These are phyloP conservation scores for Anthracocystis walkeri DNA, from an alignment of 1,284 basidiomycete genomes.

Conservation along the genomic window DNA sequence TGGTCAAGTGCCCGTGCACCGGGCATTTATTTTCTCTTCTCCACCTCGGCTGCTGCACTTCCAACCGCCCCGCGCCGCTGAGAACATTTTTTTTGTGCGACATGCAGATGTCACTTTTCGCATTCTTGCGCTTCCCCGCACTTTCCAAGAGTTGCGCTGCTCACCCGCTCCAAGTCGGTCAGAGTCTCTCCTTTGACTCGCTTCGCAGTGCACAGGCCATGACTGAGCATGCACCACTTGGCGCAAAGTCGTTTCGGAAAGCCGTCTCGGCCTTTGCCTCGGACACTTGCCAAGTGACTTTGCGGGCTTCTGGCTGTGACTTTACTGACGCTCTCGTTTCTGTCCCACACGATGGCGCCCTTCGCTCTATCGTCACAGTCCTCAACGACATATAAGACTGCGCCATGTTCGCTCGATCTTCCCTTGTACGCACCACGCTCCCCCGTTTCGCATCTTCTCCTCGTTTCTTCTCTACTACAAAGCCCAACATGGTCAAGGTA, in stretches of 20 bases:
- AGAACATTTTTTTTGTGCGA: background rate
- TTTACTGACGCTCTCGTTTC: conserved; percentile 14
- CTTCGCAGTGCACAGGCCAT: conserved; percentile 29
- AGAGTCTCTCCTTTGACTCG: conserved; percentile 7
- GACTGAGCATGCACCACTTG: background rate
- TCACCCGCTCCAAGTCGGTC: background rate
- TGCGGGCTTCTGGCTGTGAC: background rate
- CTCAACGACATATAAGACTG: conserved; percentile 19
- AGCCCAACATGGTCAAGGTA: conserved; percentile 58
- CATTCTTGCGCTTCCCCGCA: conserved; percentile 35
- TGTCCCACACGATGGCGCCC: background rate
- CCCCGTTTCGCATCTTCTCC: conserved; percentile 24
- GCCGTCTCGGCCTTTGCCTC: conserved; percentile 30
- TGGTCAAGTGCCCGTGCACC: conserved; percentile 19
- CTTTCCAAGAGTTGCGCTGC: background rate
- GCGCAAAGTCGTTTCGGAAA: conserved; percentile 14
- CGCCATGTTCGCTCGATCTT: conserved; percentile 38
- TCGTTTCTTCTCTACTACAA: conserved; percentile 40
- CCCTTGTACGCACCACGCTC: conserved; percentile 26
- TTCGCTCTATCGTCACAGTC: background rate
- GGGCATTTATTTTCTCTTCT: conserved; percentile 22
- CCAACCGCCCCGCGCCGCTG: conserved; percentile 6
- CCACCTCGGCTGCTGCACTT: conserved; percentile 18
- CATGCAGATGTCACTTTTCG: conserved; percentile 15
- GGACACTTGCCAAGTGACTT: background rate